phyloP scores from a whole-genome alignment of 2,329 filamentous ascomycete species.

The Hymenoscyphus occultus region DNA sequence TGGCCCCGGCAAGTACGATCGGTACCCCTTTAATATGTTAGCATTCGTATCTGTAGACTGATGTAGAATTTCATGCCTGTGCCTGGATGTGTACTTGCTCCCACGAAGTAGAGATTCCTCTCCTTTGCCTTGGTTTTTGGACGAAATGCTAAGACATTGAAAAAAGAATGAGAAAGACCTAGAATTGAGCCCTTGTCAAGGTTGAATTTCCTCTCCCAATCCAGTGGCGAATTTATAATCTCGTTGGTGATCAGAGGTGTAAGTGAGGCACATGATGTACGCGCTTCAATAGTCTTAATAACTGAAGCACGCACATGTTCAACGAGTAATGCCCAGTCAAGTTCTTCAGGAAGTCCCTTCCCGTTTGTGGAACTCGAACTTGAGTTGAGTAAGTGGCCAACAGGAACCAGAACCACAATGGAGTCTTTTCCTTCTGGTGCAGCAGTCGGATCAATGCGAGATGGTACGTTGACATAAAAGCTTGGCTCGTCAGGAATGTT shows the following conservation, averaged over 20 bases:
- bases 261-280: slow-evolving; percentile 55
- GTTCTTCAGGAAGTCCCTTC: slow-evolving; percentile 35
- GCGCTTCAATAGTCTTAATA: slow-evolving; percentile 56
- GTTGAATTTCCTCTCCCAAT: slow-evolving; percentile 68
- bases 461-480: slow-evolving; percentile 77
- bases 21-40: slow-evolving; percentile 47
- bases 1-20: slow-evolving; percentile 67
- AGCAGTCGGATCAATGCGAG: slow-evolving; percentile 63
- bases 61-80: slow-evolving; percentile 47
- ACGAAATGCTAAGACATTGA: slow-evolving; percentile 67
- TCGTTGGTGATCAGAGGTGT: slow-evolving; percentile 46
- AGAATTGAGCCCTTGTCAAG: slow-evolving; percentile 73
- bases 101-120: slow-evolving; percentile 64
- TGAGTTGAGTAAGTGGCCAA: slow-evolving; percentile 62
- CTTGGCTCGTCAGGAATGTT: slow-evolving; percentile 64
- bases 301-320: slow-evolving; percentile 56
- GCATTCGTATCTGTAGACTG: neutral
- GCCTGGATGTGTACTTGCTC: slow-evolving; percentile 72
- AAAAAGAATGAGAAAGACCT: slow-evolving; percentile 69
- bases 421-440: slow-evolving; percentile 64
- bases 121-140: slow-evolving; percentile 48
- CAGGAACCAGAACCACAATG: slow-evolving; percentile 68
- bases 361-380: slow-evolving; percentile 26
- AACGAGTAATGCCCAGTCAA: slow-evolving; percentile 63
- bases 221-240: slow-evolving; percentile 60